Evolutionary conservation across 495 filamentous ascomycete species (phyloP), one percentile per base, ranked within the genome.

Genomic region (Filosporella fistucella): DNA sequence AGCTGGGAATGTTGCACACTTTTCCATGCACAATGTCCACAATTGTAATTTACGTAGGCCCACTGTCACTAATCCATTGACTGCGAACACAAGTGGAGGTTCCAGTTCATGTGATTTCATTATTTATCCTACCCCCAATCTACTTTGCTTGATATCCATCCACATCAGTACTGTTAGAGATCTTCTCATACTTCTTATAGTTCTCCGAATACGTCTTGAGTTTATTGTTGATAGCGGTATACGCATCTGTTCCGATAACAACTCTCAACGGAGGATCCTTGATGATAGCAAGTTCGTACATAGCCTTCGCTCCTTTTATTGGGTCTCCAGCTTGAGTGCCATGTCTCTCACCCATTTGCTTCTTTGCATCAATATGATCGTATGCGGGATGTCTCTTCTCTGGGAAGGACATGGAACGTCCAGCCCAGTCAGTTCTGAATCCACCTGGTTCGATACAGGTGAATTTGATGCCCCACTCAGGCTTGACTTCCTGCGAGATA

Each of bases 221-320:
- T 64, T 71, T 75, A 3, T 49, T 37, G 52, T 58, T 65, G 4
- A 76, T 69, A 0, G 42, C 45, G 29, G 55, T 45, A 39, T 69
- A 72, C 0, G 70, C 72, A 59, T 71, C 67, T 0, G 57, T 65
- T 7, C 71, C 70, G 39, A 76, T 55, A 0, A 74, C 58, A 25
- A 63, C 64, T 37, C 69, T 55, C 33, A 72, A 44, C 0, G 70
- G 72, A 7, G 72, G 71, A 43, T 74, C 61, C 22, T 69, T 42
- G 62, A 74, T 66, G 18, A 69, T 48, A 0, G 71, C 70, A 9
- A 76, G 45, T 33, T 76, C 65, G 45, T 72, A 76, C 60, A 72
- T 68, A 1, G 58, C 68, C 24, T 68, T 59, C 3, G 68, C 69
- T 0, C 59, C 72, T 39, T 74, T 76, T 0, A 22, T 21, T 12